A percentile compares a stretch with the other conserved stretches of the same genome.
These are phyloP conservation scores for Syzygium aromaticum DNA, from an alignment of 345 rosid genomes.

Conservation along the genomic window DNA sequence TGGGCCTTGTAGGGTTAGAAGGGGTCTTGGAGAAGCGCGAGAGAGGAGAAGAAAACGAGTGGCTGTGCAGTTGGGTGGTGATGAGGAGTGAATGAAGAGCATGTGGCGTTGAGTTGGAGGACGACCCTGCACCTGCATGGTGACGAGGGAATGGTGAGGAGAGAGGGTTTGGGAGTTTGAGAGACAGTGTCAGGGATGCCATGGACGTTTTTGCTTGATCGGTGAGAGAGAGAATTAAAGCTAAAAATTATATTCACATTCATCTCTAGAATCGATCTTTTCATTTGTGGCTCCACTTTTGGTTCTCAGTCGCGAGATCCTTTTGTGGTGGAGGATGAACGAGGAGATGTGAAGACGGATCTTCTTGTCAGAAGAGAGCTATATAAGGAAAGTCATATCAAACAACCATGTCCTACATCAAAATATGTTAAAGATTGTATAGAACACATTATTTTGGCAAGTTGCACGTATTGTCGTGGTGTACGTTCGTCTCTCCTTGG, in stretches of 20 bases:
- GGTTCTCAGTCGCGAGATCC: not conserved
- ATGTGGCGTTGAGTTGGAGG: conserved; percentile 3
- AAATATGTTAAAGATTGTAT: not conserved
- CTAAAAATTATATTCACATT: not conserved
- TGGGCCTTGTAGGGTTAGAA: not conserved
- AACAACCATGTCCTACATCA: not conserved
- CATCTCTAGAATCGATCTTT: not conserved
- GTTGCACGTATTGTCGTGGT: not conserved
- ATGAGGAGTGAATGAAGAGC: not conserved
- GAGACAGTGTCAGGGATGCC: not conserved
- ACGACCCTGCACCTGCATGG: not conserved
- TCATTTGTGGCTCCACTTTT: not conserved
- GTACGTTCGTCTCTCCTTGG: not conserved
- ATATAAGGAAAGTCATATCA: not conserved
- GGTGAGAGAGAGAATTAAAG: not conserved
- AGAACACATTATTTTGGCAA: not conserved
- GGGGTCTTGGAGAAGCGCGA: not conserved
- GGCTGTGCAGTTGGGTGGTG: not conserved
- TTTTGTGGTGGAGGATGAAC: not conserved
- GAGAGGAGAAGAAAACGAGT: not conserved
- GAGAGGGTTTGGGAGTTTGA: not conserved
- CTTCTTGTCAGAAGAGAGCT: not conserved
- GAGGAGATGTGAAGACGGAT: not conserved
- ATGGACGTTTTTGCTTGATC: not conserved
- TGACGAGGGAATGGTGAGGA: not conserved